phyloP scores from a whole-genome alignment of 306 rosid species.

The Lupinus albus region DNA sequence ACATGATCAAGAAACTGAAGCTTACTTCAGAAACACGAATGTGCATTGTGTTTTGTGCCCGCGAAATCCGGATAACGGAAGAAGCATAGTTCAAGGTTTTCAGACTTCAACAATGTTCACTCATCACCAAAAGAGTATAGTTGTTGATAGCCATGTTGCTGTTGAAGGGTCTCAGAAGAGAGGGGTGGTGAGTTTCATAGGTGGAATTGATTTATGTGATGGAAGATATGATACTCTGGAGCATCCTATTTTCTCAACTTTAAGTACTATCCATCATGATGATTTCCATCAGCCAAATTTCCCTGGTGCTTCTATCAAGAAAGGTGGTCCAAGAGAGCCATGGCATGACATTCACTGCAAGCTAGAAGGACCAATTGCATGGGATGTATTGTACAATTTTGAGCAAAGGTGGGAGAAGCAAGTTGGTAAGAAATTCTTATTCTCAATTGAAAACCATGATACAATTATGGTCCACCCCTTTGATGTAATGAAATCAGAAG shows the following conservation, averaged over 20 bases:
- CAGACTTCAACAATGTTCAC: constrained; percentile 70
- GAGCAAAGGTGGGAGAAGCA: constrained; percentile 81
- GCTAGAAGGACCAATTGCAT: constrained; percentile 76
- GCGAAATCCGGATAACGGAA: constrained; percentile 66
- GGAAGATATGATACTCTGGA: constrained; percentile 76
- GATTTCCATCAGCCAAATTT: constrained; percentile 92
- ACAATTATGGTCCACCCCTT: too few relatives aligned
- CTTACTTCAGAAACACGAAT: constrained; percentile 60
- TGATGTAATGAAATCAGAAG: too few relatives aligned
- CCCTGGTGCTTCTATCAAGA: constrained; percentile 62
- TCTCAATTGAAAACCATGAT: too few relatives aligned
- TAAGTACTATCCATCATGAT: constrained; percentile 49
- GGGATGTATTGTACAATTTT: constrained; percentile 82
- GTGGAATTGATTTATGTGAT: constrained; percentile 88
- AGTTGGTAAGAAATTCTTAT: constrained; percentile 48
- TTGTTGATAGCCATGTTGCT: constrained; percentile 53
- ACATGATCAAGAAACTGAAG: constrained; percentile 68
- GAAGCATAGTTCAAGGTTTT: constrained; percentile 63
- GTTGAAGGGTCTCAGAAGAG: constrained; percentile 45
- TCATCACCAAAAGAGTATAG: constrained; percentile 79
- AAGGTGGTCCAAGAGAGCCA: constrained; percentile 95
- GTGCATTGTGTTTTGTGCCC: constrained; percentile 73
- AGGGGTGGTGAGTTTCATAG: constrained; percentile 64
- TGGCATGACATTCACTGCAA: constrained; percentile 94
- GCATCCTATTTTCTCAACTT: constrained; percentile 69